Base-by-base conservation (phyloP, 176 grass and related monocot species). In the Bothriochloa decipiens region DNA sequence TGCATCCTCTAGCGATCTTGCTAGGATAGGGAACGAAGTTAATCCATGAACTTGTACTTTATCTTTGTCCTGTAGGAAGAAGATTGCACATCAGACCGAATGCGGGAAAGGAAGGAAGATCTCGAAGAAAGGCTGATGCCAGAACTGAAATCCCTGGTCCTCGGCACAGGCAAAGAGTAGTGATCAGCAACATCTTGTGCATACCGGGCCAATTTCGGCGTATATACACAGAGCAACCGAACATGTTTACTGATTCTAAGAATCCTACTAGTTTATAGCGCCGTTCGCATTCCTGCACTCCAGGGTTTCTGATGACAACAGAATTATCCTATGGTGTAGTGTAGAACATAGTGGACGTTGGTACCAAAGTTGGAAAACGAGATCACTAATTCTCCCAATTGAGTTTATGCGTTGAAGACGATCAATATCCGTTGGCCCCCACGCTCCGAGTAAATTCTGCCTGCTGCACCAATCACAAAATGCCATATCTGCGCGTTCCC, bases 51-150 rank as follows among this genome's bases (percentile, higher is more conserved):
- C 5, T 18, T 17, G 10, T 78, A 12, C 46, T 3, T 4, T 77
- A 58, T 65, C 69, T 88, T 64, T 89, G 8, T 66, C 43, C n/a
- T 81, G 76, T 58, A 98, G 93, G 93, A 92, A 68, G 57, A 95
- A 11, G 96, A 93, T 80, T 95, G 96, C n/a, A 23, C 91, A 65
- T 83, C 72, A 0, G 91, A 92, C 61, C 87, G 96, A 41, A 86
- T 95, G 83, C 25, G 88, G 46, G 94, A 87, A 78, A 91, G 85
- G 80, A 91, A 90, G 81, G 96, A 98, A 36, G 47, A 88, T 57
- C 82, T 98, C 25, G 91, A 89, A 85, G 87, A 92, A 86, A 86
- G 88, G 74, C 60, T 93, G 81, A 90, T 95, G 89, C 96, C 96
- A 1, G 87, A 95, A 79, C 82, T 98, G 74, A 98, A 98, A 90